phyloP scores from a whole-genome alignment of 2,329 filamentous ascomycete genomes.

The Stylonectria norvegica region DNA sequence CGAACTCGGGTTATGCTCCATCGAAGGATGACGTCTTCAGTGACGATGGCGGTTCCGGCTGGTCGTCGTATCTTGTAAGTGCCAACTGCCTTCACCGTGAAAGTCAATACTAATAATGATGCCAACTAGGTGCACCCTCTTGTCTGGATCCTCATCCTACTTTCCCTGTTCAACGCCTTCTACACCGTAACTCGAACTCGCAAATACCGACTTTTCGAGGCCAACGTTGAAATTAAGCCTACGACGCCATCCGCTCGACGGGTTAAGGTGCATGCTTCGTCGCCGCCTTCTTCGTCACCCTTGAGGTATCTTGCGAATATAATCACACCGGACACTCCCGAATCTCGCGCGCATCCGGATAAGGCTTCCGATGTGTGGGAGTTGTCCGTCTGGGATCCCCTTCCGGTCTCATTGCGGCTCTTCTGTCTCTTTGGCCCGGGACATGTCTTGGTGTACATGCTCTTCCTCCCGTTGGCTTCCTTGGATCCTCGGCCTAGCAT shows the following conservation, averaged over 20 bases:
- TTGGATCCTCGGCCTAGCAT: conserved; percentile 80
- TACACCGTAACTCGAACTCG: conserved; percentile 80
- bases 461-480: conserved; percentile 75
- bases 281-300: conserved; percentile 73
- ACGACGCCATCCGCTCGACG: conserved; percentile 82
- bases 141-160: conserved; percentile 63
- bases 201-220: conserved; percentile 88
- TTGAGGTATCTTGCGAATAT: conserved; percentile 69
- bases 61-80: conserved; percentile 58
- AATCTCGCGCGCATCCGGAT: conserved; percentile 80
- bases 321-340: conserved; percentile 66
- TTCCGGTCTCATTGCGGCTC: conserved; percentile 75
- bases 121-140: conserved; percentile 62
- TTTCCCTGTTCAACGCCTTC: conserved; percentile 72
- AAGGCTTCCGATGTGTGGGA: conserved; percentile 90
- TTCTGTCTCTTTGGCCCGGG: conserved; percentile 92
- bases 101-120: conserved; percentile 9
- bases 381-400: conserved; percentile 86
- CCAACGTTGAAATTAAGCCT: conserved; percentile 70
- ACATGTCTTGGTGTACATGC: conserved; percentile 85
- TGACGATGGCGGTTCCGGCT: conserved; percentile 62
- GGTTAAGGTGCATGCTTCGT: conserved; percentile 74
- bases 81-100: conserved; percentile 2
- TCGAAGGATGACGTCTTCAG: conserved; percentile 80
- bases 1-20: conserved; percentile 60